Evolutionary conservation across 176 grass and related monocot genomes (phyloP), one percentile per base, ranked within the genome.

Genomic region (Lolium multiflorum): DNA sequence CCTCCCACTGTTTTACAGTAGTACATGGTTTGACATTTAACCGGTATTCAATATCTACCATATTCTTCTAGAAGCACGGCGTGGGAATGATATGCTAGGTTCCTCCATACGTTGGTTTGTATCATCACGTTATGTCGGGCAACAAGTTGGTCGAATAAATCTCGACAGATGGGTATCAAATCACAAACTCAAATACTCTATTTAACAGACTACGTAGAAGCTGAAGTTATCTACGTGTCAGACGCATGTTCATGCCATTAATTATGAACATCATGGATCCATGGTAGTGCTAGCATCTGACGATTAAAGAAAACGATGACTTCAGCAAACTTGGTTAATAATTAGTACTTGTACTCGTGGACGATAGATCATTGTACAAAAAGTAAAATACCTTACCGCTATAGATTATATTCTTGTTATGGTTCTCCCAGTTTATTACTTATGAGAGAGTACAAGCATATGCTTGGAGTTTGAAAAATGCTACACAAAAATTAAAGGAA

Each of bases 101-200:
- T 75, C 69, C 49, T 68, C 24, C 64, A 74, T 57, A 80, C 72
- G 54, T 83, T 86, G 8, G 77, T 82, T 80, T 4, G 68, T 80
- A 79, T 74, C 80, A 80, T 84, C 84, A 83, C 80, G 83, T 76
- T 55, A 55, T 84, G 84, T 74, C 48, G 39, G 39, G 76, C 67
- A 68, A 77, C 74, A 83, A 77, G 80, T 84, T 87, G 82, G 47
- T 65, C 14, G 76, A 44, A 84, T 51, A 91, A 88, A 88, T 87
- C 85, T 81, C 51, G 20, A 73, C 81, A 84, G 85, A 91, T 87
- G 85, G 85, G 60, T 38, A 91, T 59, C 76, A 69, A 69, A 91
- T 84, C 76, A 76, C 26, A 81, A 81, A 71, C 66, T 38, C 54
- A 60, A 52, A 52, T 84, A 80, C 47, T 80, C n/a, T 84, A 84